These are phyloP conservation scores for Litchi chinensis DNA, from an alignment of 345 rosid genomes.

Conservation along the genomic window DNA sequence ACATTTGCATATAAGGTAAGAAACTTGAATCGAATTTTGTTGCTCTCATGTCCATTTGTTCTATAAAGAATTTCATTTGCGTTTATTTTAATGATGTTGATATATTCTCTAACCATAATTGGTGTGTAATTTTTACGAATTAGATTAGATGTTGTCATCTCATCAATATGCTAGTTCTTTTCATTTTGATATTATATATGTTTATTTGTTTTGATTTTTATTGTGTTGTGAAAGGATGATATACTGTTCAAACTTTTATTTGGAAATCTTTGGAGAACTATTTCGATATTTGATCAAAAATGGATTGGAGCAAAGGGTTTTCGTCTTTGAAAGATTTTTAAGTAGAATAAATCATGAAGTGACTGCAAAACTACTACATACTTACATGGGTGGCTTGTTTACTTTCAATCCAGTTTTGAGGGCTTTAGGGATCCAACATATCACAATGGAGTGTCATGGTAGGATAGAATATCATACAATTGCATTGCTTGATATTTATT, in stretches of 20 bases:
- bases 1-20: slow-evolving; percentile 41
- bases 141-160: background rate
- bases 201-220: background rate
- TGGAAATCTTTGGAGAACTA: background rate
- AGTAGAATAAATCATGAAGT: background rate
- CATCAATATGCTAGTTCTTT: background rate
- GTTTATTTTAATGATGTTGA: background rate
- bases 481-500: background rate
- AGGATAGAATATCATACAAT: background rate
- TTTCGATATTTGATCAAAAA: background rate
- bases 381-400: no score
- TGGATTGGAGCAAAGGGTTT: background rate
- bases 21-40: slow-evolving; percentile 23
- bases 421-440: background rate
- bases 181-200: background rate
- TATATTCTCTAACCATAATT: background rate
- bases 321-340: background rate
- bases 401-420: background rate
- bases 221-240: background rate
- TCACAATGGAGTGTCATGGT: background rate
- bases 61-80: background rate
- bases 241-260: background rate
- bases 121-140: background rate
- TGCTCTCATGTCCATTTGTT: background rate
- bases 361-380: background rate